Evolutionary conservation across 441 rosid genomes (phyloP).

Genomic region (Jatropha multifida): DNA sequence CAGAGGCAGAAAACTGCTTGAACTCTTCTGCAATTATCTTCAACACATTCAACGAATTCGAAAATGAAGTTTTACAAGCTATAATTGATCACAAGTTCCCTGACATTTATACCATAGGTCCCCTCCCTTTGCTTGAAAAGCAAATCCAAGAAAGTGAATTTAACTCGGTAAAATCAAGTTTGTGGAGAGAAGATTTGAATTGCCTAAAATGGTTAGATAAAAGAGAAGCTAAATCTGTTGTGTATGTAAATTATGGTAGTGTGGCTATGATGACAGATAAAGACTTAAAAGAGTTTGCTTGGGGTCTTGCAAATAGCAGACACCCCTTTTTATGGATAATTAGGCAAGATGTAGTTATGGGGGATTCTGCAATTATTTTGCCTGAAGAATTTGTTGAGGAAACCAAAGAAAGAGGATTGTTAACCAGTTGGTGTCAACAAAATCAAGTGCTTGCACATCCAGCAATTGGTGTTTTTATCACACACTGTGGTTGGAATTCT

Average conservation of each 20-base stretch:
- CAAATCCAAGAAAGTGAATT: not conserved
- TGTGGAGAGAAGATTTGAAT: constrained; percentile 39
- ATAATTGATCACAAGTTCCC: constrained; percentile 20
- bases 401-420: constrained; percentile 22
- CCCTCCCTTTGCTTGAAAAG: constrained; percentile 27
- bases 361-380: constrained; percentile 13
- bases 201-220: constrained; percentile 39
- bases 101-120: constrained; percentile 30
- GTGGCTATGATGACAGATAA: constrained; percentile 21
- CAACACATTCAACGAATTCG: constrained; percentile 33
- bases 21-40: constrained; percentile 24
- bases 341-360: constrained; percentile 26
- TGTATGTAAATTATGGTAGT: constrained; percentile 39
- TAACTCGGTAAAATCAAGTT: constrained; percentile 13
- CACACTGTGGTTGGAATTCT: constrained; percentile 43
- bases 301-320: constrained; percentile 34
- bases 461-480: constrained; percentile 26
- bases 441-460: constrained; percentile 33
- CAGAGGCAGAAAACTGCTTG: not conserved
- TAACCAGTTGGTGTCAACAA: constrained; percentile 37
- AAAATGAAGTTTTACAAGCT: constrained; percentile 27
- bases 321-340: constrained; percentile 30
- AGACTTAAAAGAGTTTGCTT: constrained; percentile 32
- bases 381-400: constrained; percentile 24
- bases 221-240: constrained; percentile 30